phyloP scores from a whole-genome alignment of 2,329 filamentous ascomycete species.

The Penicillium sp. region DNA sequence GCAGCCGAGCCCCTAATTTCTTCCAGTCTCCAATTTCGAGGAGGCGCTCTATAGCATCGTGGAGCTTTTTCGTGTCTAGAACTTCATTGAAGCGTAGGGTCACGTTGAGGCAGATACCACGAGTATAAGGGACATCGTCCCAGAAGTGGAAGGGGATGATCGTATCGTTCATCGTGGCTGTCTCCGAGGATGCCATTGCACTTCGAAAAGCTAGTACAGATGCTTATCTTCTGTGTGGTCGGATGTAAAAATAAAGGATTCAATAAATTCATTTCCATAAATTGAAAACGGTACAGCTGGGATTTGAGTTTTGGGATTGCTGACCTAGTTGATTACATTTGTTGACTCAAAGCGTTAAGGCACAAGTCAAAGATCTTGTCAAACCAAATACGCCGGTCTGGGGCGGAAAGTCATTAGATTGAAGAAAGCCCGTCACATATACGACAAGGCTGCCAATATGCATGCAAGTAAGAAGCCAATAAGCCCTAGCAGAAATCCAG shows the following conservation, averaged over 20 bases:
- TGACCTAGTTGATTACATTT: not conserved
- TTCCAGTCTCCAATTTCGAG: not conserved
- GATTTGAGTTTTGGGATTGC: not conserved
- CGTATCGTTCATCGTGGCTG: not conserved
- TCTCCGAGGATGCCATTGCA: not conserved
- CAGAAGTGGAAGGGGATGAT: conserved; percentile 1
- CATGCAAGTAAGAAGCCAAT: not conserved
- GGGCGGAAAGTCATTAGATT: not conserved
- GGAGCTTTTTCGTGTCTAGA: not conserved
- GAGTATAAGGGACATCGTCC: conserved; percentile 3
- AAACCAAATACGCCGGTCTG: not conserved
- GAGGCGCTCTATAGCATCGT: not conserved
- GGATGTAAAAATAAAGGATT: not conserved
- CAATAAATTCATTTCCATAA: not conserved
- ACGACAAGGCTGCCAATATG: not conserved
- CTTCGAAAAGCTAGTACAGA: not conserved
- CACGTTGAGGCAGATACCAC: not conserved
- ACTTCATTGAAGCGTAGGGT: conserved; percentile 5
- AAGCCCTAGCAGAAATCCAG: not conserved
- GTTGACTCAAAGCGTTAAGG: not conserved
- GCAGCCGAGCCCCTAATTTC: conserved; percentile 3
- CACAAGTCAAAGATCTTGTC: not conserved
- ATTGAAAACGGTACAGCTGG: not conserved
- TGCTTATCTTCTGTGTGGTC: not conserved
- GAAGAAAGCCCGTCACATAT: not conserved